A percentile compares a stretch with the other conserved stretches of the same genome.
These are phyloP conservation scores for Neospermospora avenae DNA, from an alignment of 2,329 filamentous ascomycete species.

Conservation along the genomic window DNA sequence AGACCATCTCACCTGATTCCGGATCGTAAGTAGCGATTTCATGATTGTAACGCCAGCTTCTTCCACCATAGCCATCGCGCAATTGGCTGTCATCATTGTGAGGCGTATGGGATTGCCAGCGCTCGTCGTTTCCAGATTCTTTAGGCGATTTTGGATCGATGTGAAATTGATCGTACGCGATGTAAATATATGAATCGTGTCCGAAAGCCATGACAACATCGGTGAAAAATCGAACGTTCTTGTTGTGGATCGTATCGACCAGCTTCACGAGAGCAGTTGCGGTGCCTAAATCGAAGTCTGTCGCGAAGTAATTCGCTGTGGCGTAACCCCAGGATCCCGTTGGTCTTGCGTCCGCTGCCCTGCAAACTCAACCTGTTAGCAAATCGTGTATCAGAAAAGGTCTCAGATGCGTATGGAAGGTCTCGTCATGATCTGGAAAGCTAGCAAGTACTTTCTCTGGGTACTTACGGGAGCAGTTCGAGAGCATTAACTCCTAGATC, in stretches of 20 bases:
- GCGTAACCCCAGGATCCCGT: slow-evolving; percentile 21
- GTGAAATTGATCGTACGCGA: slow-evolving; percentile 19
- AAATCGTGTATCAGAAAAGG: no score
- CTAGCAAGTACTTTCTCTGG: no score
- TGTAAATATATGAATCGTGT: slow-evolving; percentile 21
- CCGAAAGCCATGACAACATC: slow-evolving; percentile 24
- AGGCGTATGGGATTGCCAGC: slow-evolving; percentile 15
- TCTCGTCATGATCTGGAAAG: no score
- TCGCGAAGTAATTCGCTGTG: slow-evolving; percentile 21
- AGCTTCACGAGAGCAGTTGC: slow-evolving; percentile 12
- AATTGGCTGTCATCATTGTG: not conserved
- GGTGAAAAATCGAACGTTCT: slow-evolving; percentile 19
- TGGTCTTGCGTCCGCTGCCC: slow-evolving; percentile 20
- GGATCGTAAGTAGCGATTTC: slow-evolving; percentile 17
- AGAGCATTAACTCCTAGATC: slow-evolving; percentile 19
- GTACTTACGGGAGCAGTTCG: slow-evolving; percentile 14
- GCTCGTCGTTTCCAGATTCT: slow-evolving; percentile 9
- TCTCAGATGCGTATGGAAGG: no score
- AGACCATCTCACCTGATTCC: slow-evolving; percentile 6
- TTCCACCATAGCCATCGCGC: slow-evolving; percentile 18
- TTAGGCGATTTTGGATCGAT: slow-evolving; percentile 9
- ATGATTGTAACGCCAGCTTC: slow-evolving; percentile 17
- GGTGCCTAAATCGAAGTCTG: slow-evolving; percentile 19
- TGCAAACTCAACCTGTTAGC: no score
- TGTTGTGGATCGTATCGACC: slow-evolving; percentile 16